Evolutionary conservation across 306 rosid species (phyloP).

Genomic region (Castanopsis chinensis): DNA sequence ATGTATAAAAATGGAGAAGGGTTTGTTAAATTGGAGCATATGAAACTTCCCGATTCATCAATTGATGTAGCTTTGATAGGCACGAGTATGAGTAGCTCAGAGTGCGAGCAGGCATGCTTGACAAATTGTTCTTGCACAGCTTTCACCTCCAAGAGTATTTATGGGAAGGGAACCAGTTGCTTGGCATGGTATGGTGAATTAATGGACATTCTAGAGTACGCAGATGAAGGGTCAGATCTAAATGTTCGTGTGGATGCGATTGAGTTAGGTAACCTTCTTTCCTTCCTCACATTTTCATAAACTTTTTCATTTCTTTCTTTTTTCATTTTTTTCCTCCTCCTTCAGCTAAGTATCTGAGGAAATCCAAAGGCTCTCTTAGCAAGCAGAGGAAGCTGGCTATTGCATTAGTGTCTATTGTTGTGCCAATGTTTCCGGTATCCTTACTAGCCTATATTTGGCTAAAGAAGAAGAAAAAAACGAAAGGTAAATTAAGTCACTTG

Average conservation of each 20-base stretch:
- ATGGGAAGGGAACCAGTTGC: conserved; percentile 16
- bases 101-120: conserved; percentile 19
- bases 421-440: background rate
- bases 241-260: conserved; percentile 20
- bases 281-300: background rate
- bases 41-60: conserved; percentile 4
- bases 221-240: conserved; percentile 13
- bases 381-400: background rate
- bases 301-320: too few species aligned
- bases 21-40: background rate
- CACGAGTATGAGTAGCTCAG: background rate
- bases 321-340: too few species aligned
- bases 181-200: conserved; percentile 32
- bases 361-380: background rate
- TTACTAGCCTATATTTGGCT: background rate
- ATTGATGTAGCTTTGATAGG: background rate
- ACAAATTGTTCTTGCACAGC: conserved; percentile 36
- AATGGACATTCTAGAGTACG: conserved; percentile 14
- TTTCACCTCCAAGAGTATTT: conserved; percentile 4
- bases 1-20: conserved; percentile 22
- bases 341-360: background rate
- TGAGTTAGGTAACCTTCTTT: background rate
- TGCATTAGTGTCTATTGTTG: background rate
- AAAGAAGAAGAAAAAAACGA: background rate
- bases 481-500: background rate